phyloP scores from a whole-genome alignment of 805 yeast species.

The Wickerhamomyces ciferrii region DNA sequence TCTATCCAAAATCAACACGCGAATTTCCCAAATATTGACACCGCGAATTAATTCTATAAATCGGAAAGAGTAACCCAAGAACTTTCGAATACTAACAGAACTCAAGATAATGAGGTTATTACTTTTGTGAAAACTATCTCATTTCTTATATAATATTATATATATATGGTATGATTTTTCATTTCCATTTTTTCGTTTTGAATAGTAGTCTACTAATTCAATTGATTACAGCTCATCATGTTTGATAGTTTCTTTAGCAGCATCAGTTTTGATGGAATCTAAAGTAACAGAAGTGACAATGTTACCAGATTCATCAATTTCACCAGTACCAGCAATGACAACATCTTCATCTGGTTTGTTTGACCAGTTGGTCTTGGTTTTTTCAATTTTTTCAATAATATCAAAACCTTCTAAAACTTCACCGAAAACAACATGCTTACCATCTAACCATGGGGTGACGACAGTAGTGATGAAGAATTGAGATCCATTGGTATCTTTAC shows the following conservation, averaged over 20 bases:
- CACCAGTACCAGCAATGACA: constrained; percentile 68
- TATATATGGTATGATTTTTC: too few species aligned
- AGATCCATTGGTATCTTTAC: constrained; percentile 81
- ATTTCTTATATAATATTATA: too few species aligned
- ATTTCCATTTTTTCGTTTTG: too few species aligned
- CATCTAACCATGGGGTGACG: constrained; percentile 86
- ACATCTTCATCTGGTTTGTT: constrained; percentile 70
- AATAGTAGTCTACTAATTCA: too few species aligned
- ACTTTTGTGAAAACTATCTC: too few species aligned
- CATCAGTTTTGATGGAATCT: constrained; percentile 7
- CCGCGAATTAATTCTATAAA: not conserved
- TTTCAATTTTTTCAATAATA: constrained; percentile 69
- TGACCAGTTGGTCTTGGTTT: constrained; percentile 59
- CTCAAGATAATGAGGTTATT: too few species aligned
- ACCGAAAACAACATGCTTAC: constrained; percentile 95
- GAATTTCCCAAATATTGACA: not conserved
- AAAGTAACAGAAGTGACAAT: constrained; percentile 17
- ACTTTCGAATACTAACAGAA: too few species aligned
- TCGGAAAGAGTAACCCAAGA: too few species aligned
- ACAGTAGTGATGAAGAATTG: constrained; percentile 96
- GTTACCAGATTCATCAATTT: constrained; percentile 35
- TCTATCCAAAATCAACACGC: not conserved
- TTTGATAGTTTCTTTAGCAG: constrained; percentile 14
- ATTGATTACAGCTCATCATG: constrained; percentile 29
- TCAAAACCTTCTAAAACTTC: constrained; percentile 88